Base-by-base conservation (phyloP, 1,284 basidiomycete species). In the Puccinia brachypodii region DNA sequence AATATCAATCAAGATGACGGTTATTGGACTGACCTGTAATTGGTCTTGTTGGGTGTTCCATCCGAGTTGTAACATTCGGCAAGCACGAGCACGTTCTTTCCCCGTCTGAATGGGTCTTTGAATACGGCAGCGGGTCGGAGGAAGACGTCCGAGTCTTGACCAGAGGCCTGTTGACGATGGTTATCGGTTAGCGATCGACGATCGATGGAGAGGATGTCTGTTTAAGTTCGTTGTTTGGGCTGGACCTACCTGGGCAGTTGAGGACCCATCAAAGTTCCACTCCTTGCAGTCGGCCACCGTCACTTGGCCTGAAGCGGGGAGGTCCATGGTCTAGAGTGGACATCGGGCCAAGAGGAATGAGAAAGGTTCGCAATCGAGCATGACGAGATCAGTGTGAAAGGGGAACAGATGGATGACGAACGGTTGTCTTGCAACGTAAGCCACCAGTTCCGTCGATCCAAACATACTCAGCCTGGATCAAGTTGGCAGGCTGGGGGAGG, bases 211-310 rank as follows among this genome's bases (percentile, higher is more conserved):
- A 6, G 40, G 6, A 44, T 8, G 22, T 11, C 11, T 13, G 62
- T 56, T 56, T 56, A 3, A n/a, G 62, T 2, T 25, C 8, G 19
- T 3, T 4, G 33, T 2, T 60, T 28, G 42, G 11, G 4, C 36
- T 2, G 40, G 31, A 75, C n/a, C 33, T 53, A 79, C 77, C 64
- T 97, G 96, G 88, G 94, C 94, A 86, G 95, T 98, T 64, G 94
- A 96, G 68, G 95, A 97, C 85, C 96, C 96, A 88, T 99, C 96
- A 87, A 99, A 99, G 90, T 99, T 97, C 96, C 96, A 99, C 88
- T 93, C 91, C 86, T 95, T 94, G 84, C 96, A 92, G 86, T 93
- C 90, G 85, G 84, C 83, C 76, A 87, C 82, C 64, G 85, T 85
- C 25, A 79, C 68, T 58, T 79, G 50, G 11, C 77, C 77, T 1